A percentile compares a stretch with the other conserved stretches of the same genome.
Conservation (phyloP, 2,329 filamentous ascomycete genomes). For the Neonectria neomacrospora region DNA sequence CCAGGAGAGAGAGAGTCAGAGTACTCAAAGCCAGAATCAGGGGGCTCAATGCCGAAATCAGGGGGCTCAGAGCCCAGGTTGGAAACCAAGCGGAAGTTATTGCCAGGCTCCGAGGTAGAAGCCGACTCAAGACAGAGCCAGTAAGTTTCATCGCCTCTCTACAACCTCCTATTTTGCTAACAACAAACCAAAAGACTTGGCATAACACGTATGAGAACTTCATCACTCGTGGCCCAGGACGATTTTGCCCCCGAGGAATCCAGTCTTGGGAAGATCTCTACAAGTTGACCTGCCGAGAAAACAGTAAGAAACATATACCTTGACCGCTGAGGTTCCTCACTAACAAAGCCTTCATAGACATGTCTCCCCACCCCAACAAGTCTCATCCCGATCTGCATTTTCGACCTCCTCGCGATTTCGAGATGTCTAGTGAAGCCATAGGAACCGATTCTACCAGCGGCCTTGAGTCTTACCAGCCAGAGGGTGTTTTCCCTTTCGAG, state of each 20-base stretch:
- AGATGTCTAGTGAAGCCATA: background rate
- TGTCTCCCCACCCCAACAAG: background rate
- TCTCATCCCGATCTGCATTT: constrained; percentile 8
- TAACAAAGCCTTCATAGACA: constrained; percentile 4
- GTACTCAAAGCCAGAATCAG: background rate
- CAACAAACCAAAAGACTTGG: background rate
- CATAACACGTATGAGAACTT: background rate
- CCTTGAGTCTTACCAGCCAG: background rate
- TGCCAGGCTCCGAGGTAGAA: too few species aligned
- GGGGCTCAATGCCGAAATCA: background rate
- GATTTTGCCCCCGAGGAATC: background rate
- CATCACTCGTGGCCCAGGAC: background rate
- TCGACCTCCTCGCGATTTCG: background rate
- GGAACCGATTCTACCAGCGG: too few species aligned
- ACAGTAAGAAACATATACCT: background rate
- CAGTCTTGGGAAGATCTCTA: background rate
- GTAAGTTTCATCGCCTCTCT: background rate
- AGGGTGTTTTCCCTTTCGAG: constrained; percentile 42
- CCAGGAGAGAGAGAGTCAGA: background rate
- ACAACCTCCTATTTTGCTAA: background rate
- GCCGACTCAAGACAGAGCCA: background rate
- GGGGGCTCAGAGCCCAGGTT: background rate
- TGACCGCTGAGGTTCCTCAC: background rate
- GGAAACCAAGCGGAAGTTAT: background rate
- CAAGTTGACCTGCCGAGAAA: constrained; percentile 1